phyloP scores from a whole-genome alignment of 2,329 filamentous ascomycete genomes.

The Aspergillus niger region DNA sequence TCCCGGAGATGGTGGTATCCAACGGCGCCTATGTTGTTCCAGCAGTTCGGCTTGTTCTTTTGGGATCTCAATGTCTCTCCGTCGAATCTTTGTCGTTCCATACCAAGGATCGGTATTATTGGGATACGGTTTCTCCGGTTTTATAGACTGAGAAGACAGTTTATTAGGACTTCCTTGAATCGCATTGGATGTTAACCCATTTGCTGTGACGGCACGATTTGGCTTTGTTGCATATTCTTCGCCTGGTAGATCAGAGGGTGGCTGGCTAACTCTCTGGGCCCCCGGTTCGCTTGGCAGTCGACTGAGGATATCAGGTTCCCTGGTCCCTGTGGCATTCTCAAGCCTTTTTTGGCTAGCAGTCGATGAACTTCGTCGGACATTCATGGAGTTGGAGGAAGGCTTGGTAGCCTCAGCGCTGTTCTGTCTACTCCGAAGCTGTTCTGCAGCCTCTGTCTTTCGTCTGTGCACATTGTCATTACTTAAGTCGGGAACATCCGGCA shows the following conservation, averaged over 20 bases:
- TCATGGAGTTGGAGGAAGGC: neutral
- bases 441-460: neutral
- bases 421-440: neutral
- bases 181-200: neutral
- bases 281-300: neutral
- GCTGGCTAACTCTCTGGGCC: too few species aligned
- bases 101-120: slow-evolving; percentile 29
- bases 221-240: neutral
- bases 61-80: slow-evolving; percentile 49
- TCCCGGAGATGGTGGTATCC: slow-evolving; percentile 40
- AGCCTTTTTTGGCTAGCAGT: neutral
- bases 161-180: neutral
- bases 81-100: slow-evolving; percentile 41
- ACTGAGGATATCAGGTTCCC: neutral
- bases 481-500: neutral
- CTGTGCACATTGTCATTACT: neutral
- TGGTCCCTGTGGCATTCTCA: neutral
- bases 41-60: slow-evolving; percentile 55
- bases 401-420: neutral
- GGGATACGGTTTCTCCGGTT: neutral
- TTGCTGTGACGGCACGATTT: neutral
- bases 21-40: slow-evolving; percentile 42
- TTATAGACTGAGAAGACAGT: neutral
- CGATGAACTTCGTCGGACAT: neutral
- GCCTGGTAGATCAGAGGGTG: neutral